Evolutionary conservation across 129 eudicot genomes (phyloP).

Genomic region (Ambrosia trifida): DNA sequence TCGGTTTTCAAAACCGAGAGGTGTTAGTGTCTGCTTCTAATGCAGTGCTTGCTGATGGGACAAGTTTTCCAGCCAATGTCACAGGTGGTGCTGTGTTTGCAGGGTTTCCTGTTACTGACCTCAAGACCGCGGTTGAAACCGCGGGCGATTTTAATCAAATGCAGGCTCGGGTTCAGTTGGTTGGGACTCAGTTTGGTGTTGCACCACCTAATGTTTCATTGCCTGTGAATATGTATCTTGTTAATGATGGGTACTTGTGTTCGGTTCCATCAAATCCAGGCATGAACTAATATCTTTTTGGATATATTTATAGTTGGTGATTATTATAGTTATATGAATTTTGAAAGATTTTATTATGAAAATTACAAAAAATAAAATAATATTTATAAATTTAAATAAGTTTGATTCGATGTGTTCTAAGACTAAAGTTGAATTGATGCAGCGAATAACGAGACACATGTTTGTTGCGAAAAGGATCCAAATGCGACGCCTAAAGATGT

Average conservation of each 20-base stretch:
- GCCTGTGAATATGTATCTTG: conserved; percentile 51
- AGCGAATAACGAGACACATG: conserved; percentile 46
- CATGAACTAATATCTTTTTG: background rate
- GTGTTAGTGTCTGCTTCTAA: conserved; percentile 53
- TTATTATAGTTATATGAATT: too few species aligned
- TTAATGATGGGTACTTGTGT: conserved; percentile 65
- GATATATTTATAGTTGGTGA: background rate
- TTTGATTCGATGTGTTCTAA: background rate
- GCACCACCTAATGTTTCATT: conserved; percentile 37
- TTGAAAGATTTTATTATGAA: background rate
- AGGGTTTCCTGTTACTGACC: conserved; percentile 60
- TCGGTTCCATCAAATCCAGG: conserved; percentile 39
- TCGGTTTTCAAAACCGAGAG: conserved; percentile 59
- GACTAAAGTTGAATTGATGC: conserved; percentile 14
- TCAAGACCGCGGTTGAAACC: conserved; percentile 60
- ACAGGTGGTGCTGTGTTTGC: conserved; percentile 49
- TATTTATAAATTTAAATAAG: too few species aligned
- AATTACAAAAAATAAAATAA: too few species aligned
- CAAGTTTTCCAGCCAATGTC: conserved; percentile 51
- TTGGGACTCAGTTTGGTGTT: conserved; percentile 68
- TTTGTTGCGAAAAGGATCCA: conserved; percentile 54
- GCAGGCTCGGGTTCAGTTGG: conserved; percentile 53
- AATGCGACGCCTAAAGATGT: conserved; percentile 25
- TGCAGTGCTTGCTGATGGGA: conserved; percentile 61
- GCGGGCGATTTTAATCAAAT: conserved; percentile 61